Evolutionary conservation across 331 rosid species (phyloP).

Genomic region (Pyracantha coccinea): DNA sequence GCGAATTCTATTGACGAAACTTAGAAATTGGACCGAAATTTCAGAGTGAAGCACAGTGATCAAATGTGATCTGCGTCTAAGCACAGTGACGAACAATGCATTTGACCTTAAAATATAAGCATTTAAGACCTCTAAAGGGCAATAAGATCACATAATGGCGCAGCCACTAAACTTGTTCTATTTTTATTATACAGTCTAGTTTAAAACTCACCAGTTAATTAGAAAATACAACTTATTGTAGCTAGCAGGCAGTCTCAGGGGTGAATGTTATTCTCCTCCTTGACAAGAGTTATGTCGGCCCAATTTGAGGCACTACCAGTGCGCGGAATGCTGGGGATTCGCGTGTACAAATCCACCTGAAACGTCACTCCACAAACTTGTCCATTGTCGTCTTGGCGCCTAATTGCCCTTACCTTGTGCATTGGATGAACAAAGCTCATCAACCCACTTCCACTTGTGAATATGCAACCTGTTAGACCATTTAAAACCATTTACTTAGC

Average conservation of each 20-base stretch:
- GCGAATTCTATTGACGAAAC: too few relatives aligned
- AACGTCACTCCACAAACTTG: conserved; percentile 34
- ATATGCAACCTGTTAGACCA: conserved; percentile 45
- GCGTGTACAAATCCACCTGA: conserved; percentile 45
- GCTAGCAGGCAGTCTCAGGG: too few relatives aligned
- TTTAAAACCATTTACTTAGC: neutral
- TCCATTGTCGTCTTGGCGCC: conserved; percentile 38
- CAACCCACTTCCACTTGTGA: conserved; percentile 44
- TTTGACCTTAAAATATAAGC: too few relatives aligned
- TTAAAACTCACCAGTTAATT: neutral
- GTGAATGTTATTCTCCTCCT: conserved; percentile 2
- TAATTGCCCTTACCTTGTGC: conserved; percentile 36
- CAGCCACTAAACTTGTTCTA: neutral
- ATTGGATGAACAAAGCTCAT: conserved; percentile 55
- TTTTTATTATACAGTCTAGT: neutral
- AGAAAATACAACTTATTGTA: neutral
- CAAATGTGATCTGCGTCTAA: neutral
- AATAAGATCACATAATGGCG: neutral
- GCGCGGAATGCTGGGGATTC: conserved; percentile 52
- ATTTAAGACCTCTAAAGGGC: too few relatives aligned
- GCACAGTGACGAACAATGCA: too few relatives aligned
- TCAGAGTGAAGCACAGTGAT: neutral
- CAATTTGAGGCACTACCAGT: conserved; percentile 51
- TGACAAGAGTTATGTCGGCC: conserved; percentile 30
- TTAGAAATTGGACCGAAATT: too few relatives aligned